phyloP scores from a whole-genome alignment of 2,329 filamentous ascomycete species.

The Aspergillus arachidicola region DNA sequence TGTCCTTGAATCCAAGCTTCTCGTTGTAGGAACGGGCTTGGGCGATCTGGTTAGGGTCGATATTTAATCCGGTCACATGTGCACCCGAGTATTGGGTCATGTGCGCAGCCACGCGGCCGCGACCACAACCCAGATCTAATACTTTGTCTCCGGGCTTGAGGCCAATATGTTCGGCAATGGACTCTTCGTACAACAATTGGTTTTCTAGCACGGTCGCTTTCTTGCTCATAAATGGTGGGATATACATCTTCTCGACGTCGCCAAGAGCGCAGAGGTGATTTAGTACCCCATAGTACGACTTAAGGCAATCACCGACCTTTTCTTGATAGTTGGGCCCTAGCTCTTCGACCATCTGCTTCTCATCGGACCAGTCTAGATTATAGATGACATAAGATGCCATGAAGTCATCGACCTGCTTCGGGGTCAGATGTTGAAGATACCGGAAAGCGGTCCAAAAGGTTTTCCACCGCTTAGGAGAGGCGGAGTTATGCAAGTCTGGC shows the following conservation, averaged over 20 bases:
- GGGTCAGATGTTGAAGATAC: constrained; percentile 52
- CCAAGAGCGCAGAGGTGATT: constrained; percentile 59
- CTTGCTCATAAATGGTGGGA: constrained; percentile 57
- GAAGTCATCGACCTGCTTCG: constrained; percentile 57
- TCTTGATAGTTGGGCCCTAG: constrained; percentile 55
- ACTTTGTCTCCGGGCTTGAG: constrained; percentile 51
- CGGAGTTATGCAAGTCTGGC: constrained; percentile 46
- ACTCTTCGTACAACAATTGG: constrained; percentile 57
- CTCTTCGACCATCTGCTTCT: constrained; percentile 50
- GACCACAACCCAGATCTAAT: constrained; percentile 57
- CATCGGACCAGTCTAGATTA: constrained; percentile 58
- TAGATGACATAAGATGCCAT: constrained; percentile 62
- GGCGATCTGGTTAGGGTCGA: constrained; percentile 56
- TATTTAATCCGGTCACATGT: constrained; percentile 56
- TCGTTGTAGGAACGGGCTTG: constrained; percentile 51
- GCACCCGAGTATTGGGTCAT: constrained; percentile 54
- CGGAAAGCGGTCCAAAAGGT: constrained; percentile 55
- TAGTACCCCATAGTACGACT: constrained; percentile 57
- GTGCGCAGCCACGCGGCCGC: constrained; percentile 57
- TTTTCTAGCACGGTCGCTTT: constrained; percentile 55
- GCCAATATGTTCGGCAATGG: constrained; percentile 51
- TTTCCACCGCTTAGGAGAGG: constrained; percentile 52
- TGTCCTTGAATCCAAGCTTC: constrained; percentile 48
- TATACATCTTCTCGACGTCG: constrained; percentile 63
- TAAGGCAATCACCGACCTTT: constrained; percentile 55